Conservation (phyloP, 1,139 yeast genomes). For the Sugiyamaella pinicola region DNA sequence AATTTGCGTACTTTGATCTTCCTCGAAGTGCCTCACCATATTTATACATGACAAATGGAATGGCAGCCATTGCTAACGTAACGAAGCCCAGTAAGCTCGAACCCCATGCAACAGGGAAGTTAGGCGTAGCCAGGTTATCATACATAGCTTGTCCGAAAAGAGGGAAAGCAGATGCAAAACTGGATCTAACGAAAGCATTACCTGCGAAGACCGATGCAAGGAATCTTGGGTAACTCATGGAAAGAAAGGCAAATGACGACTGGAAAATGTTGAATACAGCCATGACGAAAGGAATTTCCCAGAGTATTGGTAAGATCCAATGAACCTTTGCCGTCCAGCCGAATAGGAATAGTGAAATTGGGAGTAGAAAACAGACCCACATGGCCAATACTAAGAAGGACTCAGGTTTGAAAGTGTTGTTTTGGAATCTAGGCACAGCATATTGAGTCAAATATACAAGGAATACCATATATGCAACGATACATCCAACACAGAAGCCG, state of each 20-base stretch:
- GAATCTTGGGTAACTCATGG: constrained; percentile 72
- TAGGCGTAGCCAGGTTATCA: constrained; percentile 47
- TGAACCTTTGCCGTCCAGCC: constrained; percentile 67
- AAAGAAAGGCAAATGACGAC: constrained; percentile 67
- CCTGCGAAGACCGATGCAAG: constrained; percentile 62
- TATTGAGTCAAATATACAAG: constrained; percentile 21
- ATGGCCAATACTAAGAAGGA: constrained; percentile 25
- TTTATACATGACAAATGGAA: constrained; percentile 59
- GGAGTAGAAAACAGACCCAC: constrained; percentile 56
- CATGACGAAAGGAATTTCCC: constrained; percentile 76
- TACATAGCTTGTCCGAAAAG: constrained; percentile 55
- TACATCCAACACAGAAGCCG: constrained; percentile 51
- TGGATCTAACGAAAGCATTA: constrained; percentile 53
- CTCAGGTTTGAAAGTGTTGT: constrained; percentile 27
- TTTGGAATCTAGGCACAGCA: constrained; percentile 21
- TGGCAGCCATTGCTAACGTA: constrained; percentile 47
- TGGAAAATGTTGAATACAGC: constrained; percentile 75
- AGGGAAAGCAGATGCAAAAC: constrained; percentile 59
- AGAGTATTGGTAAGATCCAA: constrained; percentile 78
- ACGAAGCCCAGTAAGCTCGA: constrained; percentile 52
- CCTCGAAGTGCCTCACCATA: constrained; percentile 58
- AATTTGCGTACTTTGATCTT: constrained; percentile 36
- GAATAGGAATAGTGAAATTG: constrained; percentile 51
- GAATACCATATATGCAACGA: constrained; percentile 32
- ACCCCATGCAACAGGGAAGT: constrained; percentile 61